phyloP scores from a whole-genome alignment of 257 asterid species.

The Paulownia fortunei region DNA sequence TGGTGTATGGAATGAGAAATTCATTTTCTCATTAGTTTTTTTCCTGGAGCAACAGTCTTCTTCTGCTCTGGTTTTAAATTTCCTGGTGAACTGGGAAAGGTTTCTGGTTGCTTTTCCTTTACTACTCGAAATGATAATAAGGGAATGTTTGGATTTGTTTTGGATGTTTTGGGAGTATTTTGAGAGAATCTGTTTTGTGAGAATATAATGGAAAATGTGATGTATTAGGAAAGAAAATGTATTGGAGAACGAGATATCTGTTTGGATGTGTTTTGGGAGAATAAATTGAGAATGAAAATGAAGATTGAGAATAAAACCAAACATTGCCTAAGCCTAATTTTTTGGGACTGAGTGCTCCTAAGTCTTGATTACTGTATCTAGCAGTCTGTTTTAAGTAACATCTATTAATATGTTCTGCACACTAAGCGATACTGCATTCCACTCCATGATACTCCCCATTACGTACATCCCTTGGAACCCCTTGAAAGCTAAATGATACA shows the following conservation, averaged over 20 bases:
- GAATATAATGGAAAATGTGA: too few relatives aligned
- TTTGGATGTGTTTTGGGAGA: too few relatives aligned
- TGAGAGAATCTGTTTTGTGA: too few relatives aligned
- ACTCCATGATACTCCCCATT: background rate
- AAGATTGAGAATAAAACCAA: too few relatives aligned
- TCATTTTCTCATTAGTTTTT: background rate
- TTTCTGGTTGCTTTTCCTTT: background rate
- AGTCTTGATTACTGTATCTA: background rate
- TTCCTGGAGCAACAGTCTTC: background rate
- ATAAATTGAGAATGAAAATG: too few relatives aligned
- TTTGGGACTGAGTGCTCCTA: background rate
- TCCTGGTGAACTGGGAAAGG: conserved; percentile 1
- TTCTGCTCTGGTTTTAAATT: background rate
- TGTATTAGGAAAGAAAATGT: too few relatives aligned
- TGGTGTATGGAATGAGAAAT: background rate
- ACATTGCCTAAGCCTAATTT: too few relatives aligned
- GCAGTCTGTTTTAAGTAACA: background rate
- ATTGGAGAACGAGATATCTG: too few relatives aligned
- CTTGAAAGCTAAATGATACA: conserved; percentile 17
- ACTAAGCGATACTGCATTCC: background rate
- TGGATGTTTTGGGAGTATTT: too few relatives aligned
- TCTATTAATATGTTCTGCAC: background rate
- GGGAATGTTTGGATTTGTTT: too few relatives aligned
- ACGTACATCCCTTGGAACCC: background rate
- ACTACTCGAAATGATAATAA: background rate